These are phyloP conservation scores for Rubia balearica DNA, from an alignment of 305 asterid species.

Conservation along the genomic window DNA sequence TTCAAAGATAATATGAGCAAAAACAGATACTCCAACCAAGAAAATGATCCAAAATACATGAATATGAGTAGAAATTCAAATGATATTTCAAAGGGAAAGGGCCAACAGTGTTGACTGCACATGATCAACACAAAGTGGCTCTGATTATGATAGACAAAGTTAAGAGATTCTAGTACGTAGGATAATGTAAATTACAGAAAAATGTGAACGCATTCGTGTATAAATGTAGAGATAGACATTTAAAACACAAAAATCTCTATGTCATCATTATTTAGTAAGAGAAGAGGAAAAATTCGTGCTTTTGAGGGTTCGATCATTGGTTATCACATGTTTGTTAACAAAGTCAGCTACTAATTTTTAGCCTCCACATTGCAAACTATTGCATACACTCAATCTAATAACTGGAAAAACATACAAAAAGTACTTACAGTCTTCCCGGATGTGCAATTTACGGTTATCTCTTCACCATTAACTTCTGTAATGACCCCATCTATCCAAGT, in stretches of 20 bases:
- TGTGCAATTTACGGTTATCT: constrained; percentile 52
- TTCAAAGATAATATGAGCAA: background rate
- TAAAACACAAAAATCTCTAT: background rate
- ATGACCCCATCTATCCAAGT: constrained; percentile 93
- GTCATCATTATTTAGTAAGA: background rate
- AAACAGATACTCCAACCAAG: background rate
- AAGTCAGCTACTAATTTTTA: background rate
- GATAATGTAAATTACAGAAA: background rate
- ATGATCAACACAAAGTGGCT: background rate
- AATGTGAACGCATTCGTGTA: background rate
- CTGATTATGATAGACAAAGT: background rate
- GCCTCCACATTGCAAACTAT: background rate
- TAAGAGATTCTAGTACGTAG: background rate
- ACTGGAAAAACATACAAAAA: constrained; percentile 6
- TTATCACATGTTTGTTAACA: background rate
- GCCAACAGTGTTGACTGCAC: background rate
- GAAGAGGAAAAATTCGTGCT: background rate
- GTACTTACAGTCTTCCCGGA: constrained; percentile 69
- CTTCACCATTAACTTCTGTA: constrained; percentile 55
- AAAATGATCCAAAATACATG: background rate
- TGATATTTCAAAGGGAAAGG: background rate
- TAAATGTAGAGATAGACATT: background rate
- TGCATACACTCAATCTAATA: background rate
- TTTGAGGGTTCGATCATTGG: background rate
- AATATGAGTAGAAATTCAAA: background rate